phyloP scores from a whole-genome alignment of 164 flowering plant genomes.

The Protea cynaroides region DNA sequence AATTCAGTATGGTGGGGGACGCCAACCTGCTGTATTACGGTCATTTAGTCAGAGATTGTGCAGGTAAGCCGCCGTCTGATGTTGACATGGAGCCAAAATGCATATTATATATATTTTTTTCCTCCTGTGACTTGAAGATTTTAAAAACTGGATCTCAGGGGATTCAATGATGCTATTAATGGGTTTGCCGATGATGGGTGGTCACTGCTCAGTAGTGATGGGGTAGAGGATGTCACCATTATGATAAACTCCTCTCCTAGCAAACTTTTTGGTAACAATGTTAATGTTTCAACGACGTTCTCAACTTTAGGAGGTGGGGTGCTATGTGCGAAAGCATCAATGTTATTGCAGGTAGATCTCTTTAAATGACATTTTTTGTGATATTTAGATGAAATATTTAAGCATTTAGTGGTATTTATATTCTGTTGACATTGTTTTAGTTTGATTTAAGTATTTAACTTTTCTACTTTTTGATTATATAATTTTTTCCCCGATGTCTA shows the following conservation, averaged over 20 bases:
- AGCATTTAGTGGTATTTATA: background rate
- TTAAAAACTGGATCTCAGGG: conserved; percentile 32
- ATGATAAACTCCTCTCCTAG: conserved; percentile 55
- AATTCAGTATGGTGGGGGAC: conserved; percentile 54
- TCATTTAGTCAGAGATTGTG: conserved; percentile 68
- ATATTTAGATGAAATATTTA: too few species aligned
- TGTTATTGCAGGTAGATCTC: conserved; percentile 64
- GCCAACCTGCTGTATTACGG: conserved; percentile 76
- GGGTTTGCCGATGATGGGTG: conserved; percentile 89
- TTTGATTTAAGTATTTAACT: background rate
- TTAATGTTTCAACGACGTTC: conserved; percentile 29
- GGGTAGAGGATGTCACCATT: conserved; percentile 75
- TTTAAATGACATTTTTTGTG: background rate
- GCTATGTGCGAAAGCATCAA: conserved; percentile 81
- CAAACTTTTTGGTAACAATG: conserved; percentile 49
- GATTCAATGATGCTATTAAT: conserved; percentile 81
- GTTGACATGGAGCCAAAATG: background rate
- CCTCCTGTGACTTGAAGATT: background rate
- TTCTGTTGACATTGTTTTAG: too few species aligned
- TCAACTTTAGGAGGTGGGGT: conserved; percentile 62
- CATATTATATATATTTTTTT: background rate
- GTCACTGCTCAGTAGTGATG: conserved; percentile 65
- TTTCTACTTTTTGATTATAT: background rate
- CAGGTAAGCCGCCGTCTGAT: conserved; percentile 34
- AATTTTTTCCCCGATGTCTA: too few species aligned